Base-by-base conservation (phyloP, 73 alveolate genomes). In the Uronychia binucleata region DNA sequence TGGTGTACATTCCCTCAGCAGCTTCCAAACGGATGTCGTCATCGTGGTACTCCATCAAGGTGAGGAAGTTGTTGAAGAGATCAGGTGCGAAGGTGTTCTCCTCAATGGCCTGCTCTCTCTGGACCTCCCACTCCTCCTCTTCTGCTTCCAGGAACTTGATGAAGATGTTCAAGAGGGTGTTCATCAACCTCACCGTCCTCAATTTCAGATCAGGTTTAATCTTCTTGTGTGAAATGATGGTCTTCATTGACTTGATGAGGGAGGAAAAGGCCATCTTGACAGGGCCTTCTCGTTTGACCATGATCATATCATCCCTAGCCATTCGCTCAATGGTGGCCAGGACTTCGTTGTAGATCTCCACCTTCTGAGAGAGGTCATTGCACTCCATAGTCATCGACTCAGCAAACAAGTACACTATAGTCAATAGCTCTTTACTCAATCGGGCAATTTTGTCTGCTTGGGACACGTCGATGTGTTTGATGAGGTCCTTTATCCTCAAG, bases 11-110 rank as follows among this genome's bases (percentile, higher is more conserved):
- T 58, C 74, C 19, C 1, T 77, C 75, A 25, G 46, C 28, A 27
- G 87, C 87, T 59, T 86, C 74, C 58, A 57, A 84, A n/a, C 92
- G 13, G 59, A 86, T 84, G 32, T 82, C 75, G 30, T 86, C 92
- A 74, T 31, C 58, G 58, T 86, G 79, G 29, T 79, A 83, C 8
- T 75, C 32, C 5, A 58, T 32, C 5, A 75, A 5, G 5, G 32
- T 1, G n/a, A 30, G 28, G 28, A 75, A 30, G 27, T 75, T 58
- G 27, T 1, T 30, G 27, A 32, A 26, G 25, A 75, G 27, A 27
- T 25, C 46, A 1, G 58, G 28, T 5, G 32, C 29, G 58, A 75
- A 75, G 1, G 25, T 28, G 58, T 75, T 75, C 27, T 30, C 32
- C 1, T 26, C 58, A 30, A 75, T 8, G 58, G 67, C 67, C 19